Conservation (phyloP, 495 filamentous ascomycete species). For the Penicillium coffeae region DNA sequence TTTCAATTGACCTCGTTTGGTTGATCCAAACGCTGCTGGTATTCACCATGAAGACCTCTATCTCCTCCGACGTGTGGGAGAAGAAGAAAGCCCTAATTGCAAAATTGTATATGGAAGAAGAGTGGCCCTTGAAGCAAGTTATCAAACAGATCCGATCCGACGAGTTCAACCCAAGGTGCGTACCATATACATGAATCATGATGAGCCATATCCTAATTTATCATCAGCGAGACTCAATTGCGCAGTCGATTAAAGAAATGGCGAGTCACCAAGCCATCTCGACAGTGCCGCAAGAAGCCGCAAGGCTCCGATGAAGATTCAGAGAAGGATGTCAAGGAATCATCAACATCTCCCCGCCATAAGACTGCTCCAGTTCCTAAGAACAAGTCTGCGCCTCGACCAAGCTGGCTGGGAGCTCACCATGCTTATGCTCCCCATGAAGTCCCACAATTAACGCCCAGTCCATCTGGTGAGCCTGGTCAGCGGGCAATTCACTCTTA, state of each 20-base stretch:
- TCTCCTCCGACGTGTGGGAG: constrained; percentile 48
- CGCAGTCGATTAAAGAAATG: constrained; percentile 48
- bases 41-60: constrained; percentile 41
- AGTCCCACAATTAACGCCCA: constrained; percentile 24
- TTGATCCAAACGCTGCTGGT: background rate
- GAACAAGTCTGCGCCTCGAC: constrained; percentile 2
- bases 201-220: background rate
- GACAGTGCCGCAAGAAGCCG: constrained; percentile 43
- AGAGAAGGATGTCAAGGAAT: constrained; percentile 27
- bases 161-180: constrained; percentile 48
- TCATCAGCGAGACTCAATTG: constrained; percentile 41
- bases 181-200: background rate
- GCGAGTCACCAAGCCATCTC: constrained; percentile 48
- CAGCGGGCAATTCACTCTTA: constrained; percentile 10
- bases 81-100: constrained; percentile 47
- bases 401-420: constrained; percentile 13
- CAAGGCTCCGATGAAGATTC: constrained; percentile 20
- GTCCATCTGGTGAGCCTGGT: constrained; percentile 24
- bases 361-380: constrained; percentile 6
- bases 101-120: constrained; percentile 46
- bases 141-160: constrained; percentile 47
- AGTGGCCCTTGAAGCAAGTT: constrained; percentile 49
- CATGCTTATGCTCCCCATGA: constrained; percentile 16
- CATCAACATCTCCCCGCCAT: constrained; percentile 17
- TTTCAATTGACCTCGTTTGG: constrained; percentile 1